These are phyloP conservation scores for Cyberlindnera euphorbiae DNA, from an alignment of 805 yeast species.

Conservation along the genomic window DNA sequence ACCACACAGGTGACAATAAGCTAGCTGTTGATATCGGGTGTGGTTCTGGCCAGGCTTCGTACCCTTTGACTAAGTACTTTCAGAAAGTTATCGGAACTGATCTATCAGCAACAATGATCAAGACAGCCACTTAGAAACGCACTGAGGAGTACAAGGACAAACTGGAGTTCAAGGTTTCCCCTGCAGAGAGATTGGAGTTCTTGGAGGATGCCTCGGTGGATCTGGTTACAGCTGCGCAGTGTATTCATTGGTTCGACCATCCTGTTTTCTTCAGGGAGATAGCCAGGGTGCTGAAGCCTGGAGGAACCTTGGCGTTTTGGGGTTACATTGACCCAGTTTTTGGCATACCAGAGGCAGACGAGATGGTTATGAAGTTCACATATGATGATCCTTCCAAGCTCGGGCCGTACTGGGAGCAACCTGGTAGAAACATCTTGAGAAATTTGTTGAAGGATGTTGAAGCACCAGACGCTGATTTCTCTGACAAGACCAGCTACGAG, in stretches of 20 bases:
- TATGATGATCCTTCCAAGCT: conserved; percentile 43
- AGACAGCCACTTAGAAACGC: conserved; percentile 33
- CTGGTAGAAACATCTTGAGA: conserved; percentile 61
- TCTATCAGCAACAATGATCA: conserved; percentile 52
- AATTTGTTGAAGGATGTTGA: conserved; percentile 37
- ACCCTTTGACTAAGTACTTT: conserved; percentile 41
- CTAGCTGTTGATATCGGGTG: conserved; percentile 70
- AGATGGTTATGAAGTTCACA: conserved; percentile 45
- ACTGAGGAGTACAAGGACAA: conserved; percentile 11
- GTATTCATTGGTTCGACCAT: conserved; percentile 81
- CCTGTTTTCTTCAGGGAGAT: conserved; percentile 46
- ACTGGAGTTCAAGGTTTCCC: conserved; percentile 18
- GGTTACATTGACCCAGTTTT: conserved; percentile 73
- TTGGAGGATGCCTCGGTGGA: conserved; percentile 43
- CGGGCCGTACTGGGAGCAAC: conserved; percentile 82
- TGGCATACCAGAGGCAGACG: conserved; percentile 50
- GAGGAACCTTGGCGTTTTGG: conserved; percentile 74
- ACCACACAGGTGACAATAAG: conserved; percentile 35
- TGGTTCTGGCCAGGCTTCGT: conserved; percentile 75
- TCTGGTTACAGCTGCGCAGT: conserved; percentile 74
- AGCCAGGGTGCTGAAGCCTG: conserved; percentile 44
- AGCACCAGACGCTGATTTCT: conserved; percentile 38
- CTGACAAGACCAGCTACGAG: conserved; percentile 33
- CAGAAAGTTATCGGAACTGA: conserved; percentile 59
- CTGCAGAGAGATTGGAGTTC: conserved; percentile 26